Evolutionary conservation across 139 green algal genomes (phyloP).

Genomic region (Micractinium sp.): DNA sequence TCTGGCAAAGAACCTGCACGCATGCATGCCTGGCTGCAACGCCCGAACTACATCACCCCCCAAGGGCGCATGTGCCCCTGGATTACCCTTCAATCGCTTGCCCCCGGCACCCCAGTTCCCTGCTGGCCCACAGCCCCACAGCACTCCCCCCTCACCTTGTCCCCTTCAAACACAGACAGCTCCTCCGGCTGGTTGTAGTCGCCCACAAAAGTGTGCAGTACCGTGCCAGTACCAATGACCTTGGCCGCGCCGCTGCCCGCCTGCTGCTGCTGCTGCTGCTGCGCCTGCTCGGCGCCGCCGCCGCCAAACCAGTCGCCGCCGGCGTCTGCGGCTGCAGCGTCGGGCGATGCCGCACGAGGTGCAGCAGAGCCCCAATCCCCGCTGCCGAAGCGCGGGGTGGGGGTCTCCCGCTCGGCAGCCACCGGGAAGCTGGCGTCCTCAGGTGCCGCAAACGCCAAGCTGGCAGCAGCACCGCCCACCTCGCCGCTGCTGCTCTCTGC

Average conservation of each 20-base stretch:
- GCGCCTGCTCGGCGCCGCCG: not conserved
- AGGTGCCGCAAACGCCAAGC: not conserved
- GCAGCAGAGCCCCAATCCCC: not conserved
- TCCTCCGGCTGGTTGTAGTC: slow-evolving; percentile 50
- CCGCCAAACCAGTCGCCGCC: not conserved
- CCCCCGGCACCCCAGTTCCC: no score
- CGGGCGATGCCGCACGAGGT: not conserved
- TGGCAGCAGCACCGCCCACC: not conserved
- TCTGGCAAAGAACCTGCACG: no score
- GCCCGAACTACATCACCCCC: no score
- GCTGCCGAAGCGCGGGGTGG: slow-evolving; percentile 2
- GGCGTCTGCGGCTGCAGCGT: not conserved
- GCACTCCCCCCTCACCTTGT: slow-evolving; percentile 19
- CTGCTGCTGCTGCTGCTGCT: not conserved
- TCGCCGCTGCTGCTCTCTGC: not conserved
- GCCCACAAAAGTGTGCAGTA: slow-evolving; percentile 52
- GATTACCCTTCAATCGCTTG: no score
- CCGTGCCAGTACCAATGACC: slow-evolving; percentile 32
- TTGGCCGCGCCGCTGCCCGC: not conserved
- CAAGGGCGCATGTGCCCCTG: no score
- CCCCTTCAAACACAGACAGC: slow-evolving; percentile 53
- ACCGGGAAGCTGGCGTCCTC: not conserved
- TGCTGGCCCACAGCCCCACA: not conserved
- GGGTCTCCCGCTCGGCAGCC: not conserved
- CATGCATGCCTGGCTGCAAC: no score